Evolutionary conservation across 768 basidiomycete species (phyloP).

Genomic region (Harrya chromipes): DNA sequence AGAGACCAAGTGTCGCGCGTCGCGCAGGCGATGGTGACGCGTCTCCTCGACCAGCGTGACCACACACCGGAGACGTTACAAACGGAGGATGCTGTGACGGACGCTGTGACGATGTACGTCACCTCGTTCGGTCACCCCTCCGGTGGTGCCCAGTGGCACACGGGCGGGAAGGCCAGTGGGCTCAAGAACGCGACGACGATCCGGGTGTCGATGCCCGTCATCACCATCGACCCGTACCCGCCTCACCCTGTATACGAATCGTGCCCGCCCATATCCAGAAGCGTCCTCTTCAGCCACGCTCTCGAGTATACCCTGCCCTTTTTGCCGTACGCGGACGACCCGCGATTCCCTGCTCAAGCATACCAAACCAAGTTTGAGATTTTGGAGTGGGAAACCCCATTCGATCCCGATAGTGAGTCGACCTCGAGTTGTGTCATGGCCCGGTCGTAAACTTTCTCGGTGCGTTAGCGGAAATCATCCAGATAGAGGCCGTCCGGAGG

Average conservation of each 20-base stretch:
- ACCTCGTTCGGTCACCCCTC: not conserved
- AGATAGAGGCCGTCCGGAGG: constrained; percentile 42
- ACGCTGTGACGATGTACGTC: constrained; percentile 3
- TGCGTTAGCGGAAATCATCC: constrained; percentile 46
- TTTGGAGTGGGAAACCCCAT: constrained; percentile 38
- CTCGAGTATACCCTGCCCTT: constrained; percentile 25
- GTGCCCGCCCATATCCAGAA: constrained; percentile 44
- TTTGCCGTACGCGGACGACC: constrained; percentile 48
- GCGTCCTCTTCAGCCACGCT: constrained; percentile 13
- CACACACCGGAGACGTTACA: not conserved
- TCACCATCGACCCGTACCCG: constrained; percentile 10
- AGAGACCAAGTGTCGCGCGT: constrained; percentile 10
- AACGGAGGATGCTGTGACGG: not conserved
- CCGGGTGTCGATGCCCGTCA: constrained; percentile 11
- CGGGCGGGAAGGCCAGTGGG: too few relatives aligned
- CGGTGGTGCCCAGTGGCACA: too few relatives aligned
- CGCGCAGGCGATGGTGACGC: constrained; percentile 8
- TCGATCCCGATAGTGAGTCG: constrained; percentile 49
- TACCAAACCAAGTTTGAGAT: constrained; percentile 29
- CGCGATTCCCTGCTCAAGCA: constrained; percentile 28
- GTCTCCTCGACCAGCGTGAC: not conserved
- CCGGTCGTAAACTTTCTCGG: not conserved
- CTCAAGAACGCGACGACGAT: not conserved
- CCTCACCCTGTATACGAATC: constrained; percentile 40
- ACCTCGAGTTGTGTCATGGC: not conserved